A percentile compares a stretch with the other conserved stretches of the same genome.
phyloP scores from a whole-genome alignment of 169 alveolate genomes.

The Plasmodium malariae region DNA sequence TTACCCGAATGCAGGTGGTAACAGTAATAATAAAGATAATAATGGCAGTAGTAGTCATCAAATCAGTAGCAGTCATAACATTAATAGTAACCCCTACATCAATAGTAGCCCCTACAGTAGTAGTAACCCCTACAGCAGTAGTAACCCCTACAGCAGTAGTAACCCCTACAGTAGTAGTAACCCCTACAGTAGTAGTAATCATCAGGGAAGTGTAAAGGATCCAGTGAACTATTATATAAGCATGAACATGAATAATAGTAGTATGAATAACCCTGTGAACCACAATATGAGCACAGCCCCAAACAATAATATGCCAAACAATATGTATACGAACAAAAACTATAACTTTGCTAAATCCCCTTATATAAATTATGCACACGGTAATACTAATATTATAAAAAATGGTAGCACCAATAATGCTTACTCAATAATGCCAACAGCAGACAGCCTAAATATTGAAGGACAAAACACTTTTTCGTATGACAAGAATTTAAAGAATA shows the following conservation, averaged over 20 bases:
- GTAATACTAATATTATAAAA: neutral
- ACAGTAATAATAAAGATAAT: neutral
- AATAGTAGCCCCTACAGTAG: no score
- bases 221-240: neutral
- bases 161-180: no score
- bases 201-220: neutral
- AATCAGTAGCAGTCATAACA: no score
- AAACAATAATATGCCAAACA: neutral
- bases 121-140: no score
- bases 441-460: constrained; percentile 1
- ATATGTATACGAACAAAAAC: constrained; percentile 22
- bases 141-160: no score
- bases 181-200: no score
- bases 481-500: constrained; percentile 9
- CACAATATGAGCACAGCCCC: neutral
- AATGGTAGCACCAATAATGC: neutral
- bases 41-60: no score
- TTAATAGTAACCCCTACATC: no score
- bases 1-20: constrained; percentile 1
- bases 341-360: constrained; percentile 11
- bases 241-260: neutral
- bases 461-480: neutral
- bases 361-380: neutral
- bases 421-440: neutral
- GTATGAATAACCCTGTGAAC: neutral